phyloP scores from a whole-genome alignment of 352 stramenopile species.

The Elongisporangium senticosum region DNA sequence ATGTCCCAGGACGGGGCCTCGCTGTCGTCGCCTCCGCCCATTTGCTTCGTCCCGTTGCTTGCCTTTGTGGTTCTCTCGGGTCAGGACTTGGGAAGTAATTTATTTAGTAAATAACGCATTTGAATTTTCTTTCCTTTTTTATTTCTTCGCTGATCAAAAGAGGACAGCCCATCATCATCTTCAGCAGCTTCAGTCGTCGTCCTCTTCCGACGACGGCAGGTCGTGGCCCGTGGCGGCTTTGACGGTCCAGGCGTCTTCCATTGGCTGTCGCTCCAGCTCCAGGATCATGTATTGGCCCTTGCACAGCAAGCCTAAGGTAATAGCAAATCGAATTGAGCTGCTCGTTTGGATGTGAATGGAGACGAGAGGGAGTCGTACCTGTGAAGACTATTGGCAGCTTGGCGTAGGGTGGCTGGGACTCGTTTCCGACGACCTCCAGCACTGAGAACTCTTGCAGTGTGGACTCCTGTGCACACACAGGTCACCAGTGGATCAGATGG shows the following conservation, averaged over 20 bases:
- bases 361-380: constrained; percentile 19
- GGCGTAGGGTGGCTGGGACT: constrained; percentile 33
- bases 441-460: not conserved
- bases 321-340: not conserved
- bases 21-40: not conserved
- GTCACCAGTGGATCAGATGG: not conserved
- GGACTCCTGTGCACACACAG: not conserved
- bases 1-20: not conserved
- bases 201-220: constrained; percentile 19
- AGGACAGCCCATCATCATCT: not conserved
- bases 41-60: not conserved
- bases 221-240: constrained; percentile 37
- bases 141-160: not conserved
- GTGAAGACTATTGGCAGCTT: constrained; percentile 53
- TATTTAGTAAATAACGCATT: not conserved
- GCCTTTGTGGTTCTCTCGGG: not conserved
- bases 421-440: constrained; percentile 57
- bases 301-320: constrained; percentile 44
- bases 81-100: not conserved
- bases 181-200: not conserved
- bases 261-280: constrained; percentile 43
- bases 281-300: constrained; percentile 73
- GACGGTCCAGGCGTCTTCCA: constrained; percentile 48
- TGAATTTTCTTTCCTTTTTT: not conserved
- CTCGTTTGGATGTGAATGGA: not conserved